Conservation (phyloP, 176 grass and related monocot species). For the Oryza longistaminata region DNA sequence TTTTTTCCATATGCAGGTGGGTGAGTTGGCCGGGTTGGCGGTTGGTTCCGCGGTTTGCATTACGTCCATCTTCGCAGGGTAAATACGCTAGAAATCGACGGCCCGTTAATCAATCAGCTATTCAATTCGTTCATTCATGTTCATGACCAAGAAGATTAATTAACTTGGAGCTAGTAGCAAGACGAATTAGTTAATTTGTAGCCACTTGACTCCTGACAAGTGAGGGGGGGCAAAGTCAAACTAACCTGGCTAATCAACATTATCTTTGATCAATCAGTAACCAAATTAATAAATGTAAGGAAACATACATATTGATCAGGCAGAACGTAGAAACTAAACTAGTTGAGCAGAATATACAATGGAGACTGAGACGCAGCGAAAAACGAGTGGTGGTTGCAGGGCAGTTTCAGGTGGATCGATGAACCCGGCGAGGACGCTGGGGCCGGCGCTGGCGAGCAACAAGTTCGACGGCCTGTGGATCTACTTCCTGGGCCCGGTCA, state of each 20-base stretch:
- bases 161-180: not conserved
- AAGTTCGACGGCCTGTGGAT: constrained; percentile 74
- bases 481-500: constrained; percentile 83
- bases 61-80: constrained; percentile 98
- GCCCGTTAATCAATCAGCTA: constrained; percentile 9
- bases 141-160: not conserved
- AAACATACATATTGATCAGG: not conserved
- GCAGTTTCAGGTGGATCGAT: constrained; percentile 93
- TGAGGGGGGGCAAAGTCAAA: constrained; percentile 15
- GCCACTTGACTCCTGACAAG: constrained; percentile 18
- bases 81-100: constrained; percentile 42
- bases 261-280: not conserved
- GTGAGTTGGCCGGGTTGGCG: constrained; percentile 93
- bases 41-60: constrained; percentile 96
- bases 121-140: not conserved
- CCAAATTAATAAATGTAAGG: not conserved
- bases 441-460: constrained; percentile 87
- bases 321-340: not conserved
- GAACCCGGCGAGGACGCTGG: constrained; percentile 95
- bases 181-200: constrained; percentile 1
- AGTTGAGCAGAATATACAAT: not conserved
- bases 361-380: constrained; percentile 41
- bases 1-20: constrained; percentile 48
- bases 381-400: constrained; percentile 70
- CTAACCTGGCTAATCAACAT: constrained; percentile 24